Percentiles rank a stretch among this genome's conserved stretches.
These are phyloP conservation scores for Cutaneotrichosporon cyanovorans DNA, from an alignment of 1,284 basidiomycete species.

Conservation along the genomic window DNA sequence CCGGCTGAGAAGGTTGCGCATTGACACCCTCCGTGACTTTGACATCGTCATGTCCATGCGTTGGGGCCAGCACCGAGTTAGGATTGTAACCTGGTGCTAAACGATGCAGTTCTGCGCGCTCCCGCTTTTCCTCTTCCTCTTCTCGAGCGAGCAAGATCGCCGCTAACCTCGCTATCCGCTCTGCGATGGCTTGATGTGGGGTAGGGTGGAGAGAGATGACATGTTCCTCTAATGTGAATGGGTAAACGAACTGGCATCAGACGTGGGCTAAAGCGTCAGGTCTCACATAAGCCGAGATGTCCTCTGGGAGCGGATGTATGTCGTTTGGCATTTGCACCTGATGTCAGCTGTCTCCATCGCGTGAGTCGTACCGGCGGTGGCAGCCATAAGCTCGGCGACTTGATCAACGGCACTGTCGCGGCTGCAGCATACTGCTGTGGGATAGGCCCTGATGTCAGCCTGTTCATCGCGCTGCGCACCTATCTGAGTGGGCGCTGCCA, in stretches of 20 bases:
- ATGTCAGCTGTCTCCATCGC: neutral
- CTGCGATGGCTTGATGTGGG: slow-evolving; percentile 58
- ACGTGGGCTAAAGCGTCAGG: neutral
- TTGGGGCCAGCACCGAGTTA: slow-evolving; percentile 34
- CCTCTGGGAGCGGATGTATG: slow-evolving; percentile 83
- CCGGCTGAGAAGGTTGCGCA: neutral
- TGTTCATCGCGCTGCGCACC: slow-evolving; percentile 2
- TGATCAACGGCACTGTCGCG: slow-evolving; percentile 71
- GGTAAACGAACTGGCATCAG: slow-evolving; percentile 72
- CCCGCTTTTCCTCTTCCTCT: slow-evolving; percentile 66
- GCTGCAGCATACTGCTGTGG: slow-evolving; percentile 64
- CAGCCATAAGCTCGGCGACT: slow-evolving; percentile 80
- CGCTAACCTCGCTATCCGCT: slow-evolving; percentile 59
- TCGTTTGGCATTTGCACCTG: slow-evolving; percentile 77
- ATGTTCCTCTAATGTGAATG: slow-evolving; percentile 81
- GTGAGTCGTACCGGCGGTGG: slow-evolving; percentile 60
- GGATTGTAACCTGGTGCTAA: slow-evolving; percentile 46
- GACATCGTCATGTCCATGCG: neutral
- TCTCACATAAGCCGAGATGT: slow-evolving; percentile 75
- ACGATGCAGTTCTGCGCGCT: slow-evolving; percentile 41
- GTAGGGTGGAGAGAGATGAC: slow-evolving; percentile 64
- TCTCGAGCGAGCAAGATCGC: slow-evolving; percentile 62
- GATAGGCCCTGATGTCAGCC: slow-evolving; percentile 31
- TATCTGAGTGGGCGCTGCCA: slow-evolving; percentile 18
- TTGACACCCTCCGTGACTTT: neutral